Percentiles rank a stretch among this genome's conserved stretches.
Conservation (phyloP, 2,329 filamentous ascomycete genomes). For the Ophiostoma sp. region DNA sequence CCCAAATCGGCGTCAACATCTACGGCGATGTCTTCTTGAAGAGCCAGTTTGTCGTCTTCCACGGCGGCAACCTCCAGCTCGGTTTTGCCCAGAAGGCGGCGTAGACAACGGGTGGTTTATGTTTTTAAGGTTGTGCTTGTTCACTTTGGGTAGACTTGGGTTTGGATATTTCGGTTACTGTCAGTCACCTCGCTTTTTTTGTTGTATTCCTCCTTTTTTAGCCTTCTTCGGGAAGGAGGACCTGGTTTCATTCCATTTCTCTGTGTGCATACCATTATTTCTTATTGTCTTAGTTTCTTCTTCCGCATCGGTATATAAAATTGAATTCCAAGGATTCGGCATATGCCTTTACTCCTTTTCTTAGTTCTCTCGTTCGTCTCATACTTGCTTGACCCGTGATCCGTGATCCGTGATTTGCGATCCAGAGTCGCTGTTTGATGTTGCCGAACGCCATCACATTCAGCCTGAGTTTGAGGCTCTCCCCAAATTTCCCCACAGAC, state of each 20-base stretch:
- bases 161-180: neutral
- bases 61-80: conserved; percentile 41
- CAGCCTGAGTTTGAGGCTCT: neutral
- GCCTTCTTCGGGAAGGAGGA: neutral
- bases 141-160: neutral
- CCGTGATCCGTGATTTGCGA: neutral
- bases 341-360: neutral
- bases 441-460: neutral
- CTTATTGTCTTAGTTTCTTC: neutral
- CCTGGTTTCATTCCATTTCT: neutral
- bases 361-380: neutral
- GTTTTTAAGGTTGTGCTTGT: neutral
- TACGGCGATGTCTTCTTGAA: conserved; percentile 38
- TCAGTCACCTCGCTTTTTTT: neutral
- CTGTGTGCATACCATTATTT: neutral
- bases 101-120: neutral
- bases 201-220: neutral
- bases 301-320: neutral
- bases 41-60: conserved; percentile 39
- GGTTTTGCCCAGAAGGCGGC: conserved; percentile 42
- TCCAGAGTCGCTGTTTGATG: neutral
- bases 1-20: conserved; percentile 33
- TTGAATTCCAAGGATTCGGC: neutral
- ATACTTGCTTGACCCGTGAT: neutral
- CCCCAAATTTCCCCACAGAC: neutral